phyloP scores from a whole-genome alignment of 139 green algal species.

The Volvox reticuliferus region DNA sequence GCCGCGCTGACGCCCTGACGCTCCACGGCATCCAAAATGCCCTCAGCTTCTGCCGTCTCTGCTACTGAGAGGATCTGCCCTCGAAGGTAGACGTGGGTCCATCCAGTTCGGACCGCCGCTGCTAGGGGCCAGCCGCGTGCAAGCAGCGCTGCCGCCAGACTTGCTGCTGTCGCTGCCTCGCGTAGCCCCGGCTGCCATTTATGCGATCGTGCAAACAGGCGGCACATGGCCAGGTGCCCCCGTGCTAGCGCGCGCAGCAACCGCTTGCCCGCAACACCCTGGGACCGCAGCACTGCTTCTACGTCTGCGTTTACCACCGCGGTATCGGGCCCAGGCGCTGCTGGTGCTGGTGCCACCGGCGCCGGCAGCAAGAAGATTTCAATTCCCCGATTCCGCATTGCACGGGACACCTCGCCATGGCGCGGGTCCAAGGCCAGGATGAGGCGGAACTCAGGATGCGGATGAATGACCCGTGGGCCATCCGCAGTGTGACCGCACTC shows the following conservation, averaged over 20 bases:
- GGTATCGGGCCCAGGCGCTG: background rate
- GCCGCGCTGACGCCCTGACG: background rate
- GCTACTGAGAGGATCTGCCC: constrained; percentile 19
- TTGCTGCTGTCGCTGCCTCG: constrained; percentile 71
- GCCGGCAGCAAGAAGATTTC: constrained; percentile 90
- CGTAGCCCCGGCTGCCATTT: constrained; percentile 60
- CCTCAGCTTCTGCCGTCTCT: constrained; percentile 12
- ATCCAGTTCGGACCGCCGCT: constrained; percentile 65
- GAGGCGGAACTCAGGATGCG: constrained; percentile 96
- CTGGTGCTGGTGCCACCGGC: background rate
- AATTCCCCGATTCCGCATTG: constrained; percentile 98
- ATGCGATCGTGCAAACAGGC: constrained; percentile 40
- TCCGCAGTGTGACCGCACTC: constrained; percentile 75
- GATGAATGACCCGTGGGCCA: constrained; percentile 73
- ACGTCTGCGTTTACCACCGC: background rate
- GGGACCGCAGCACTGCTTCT: constrained; percentile 8
- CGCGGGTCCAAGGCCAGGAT: constrained; percentile 92
- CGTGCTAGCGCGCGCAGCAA: constrained; percentile 65
- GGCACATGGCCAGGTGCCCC: constrained; percentile 58
- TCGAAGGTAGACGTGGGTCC: constrained; percentile 63
- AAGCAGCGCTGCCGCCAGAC: constrained; percentile 68
- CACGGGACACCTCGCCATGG: constrained; percentile 94
- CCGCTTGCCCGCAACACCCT: constrained; percentile 19
- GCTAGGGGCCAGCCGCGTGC: constrained; percentile 64
- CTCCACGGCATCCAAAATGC: background rate